Evolutionary conservation across 2,329 filamentous ascomycete species (phyloP), one percentile per base, ranked within the genome.

Genomic region (Periconia sp.): DNA sequence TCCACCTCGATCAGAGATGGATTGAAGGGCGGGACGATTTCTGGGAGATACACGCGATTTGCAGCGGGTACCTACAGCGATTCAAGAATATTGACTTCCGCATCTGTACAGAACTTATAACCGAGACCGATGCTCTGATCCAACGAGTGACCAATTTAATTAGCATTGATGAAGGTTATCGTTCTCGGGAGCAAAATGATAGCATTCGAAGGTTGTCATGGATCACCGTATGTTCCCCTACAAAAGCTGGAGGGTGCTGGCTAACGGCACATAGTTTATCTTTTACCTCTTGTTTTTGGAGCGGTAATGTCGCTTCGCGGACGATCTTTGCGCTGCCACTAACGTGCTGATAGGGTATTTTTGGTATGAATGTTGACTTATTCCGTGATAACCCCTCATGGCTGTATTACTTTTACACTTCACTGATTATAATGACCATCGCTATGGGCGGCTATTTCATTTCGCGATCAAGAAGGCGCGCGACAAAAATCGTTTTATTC

Each of bases 131-230:
- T 27, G 30, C n/a, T n/a, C 37, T 49, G 13, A 49, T 49, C n/a
- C 47, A 49, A 20, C 33, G 47, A 42, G 37, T 49, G 15, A 49
- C 47, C 18, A 49, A 49, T 42, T 42, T 49, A 33, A 49, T 49
- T 27, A 49, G 33, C 33, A 49, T 49, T 33, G 47, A 49, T 19
- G 47, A 49, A 14, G 47, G 47, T 5, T 49, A 49, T 42, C 47
- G 47, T 19, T 49, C 47, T 9, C 47, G 47, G 13, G 47, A 49
- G 20, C 33, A 41, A 11, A 49, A 49, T 31, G 47, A 41, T 5
- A 49, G 47, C n/a, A 49, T 49, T 20, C 47, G 47, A 20, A 19
- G 47, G n/a, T 20, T 49, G 11, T 49, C 47, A 27, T 49, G 47
- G 47, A 49, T 49, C n/a, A 49, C 47, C n/a, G 33, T 49, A 27